Evolutionary conservation across 345 rosid genomes (phyloP).

Genomic region (Lenwebbia sp.): DNA sequence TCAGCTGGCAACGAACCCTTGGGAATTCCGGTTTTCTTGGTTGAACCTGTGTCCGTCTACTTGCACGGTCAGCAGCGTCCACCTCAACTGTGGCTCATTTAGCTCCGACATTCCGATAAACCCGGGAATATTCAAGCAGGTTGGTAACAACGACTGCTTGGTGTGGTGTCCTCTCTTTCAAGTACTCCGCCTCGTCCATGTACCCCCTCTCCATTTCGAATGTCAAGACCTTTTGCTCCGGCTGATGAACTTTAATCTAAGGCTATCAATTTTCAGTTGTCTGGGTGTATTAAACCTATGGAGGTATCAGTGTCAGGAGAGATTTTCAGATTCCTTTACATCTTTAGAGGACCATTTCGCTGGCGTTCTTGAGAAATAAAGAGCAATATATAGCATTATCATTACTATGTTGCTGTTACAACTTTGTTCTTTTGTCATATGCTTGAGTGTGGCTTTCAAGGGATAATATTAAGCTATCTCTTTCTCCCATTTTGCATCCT

Average conservation of each 20-base stretch:
- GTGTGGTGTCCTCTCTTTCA: neutral
- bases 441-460: neutral
- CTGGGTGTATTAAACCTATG: neutral
- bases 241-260: neutral
- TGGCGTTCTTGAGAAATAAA: neutral
- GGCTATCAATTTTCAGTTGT: neutral
- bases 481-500: neutral
- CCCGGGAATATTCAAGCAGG: neutral
- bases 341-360: neutral
- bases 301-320: neutral
- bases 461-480: neutral
- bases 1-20: neutral
- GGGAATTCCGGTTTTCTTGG: neutral
- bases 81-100: neutral
- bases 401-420: neutral
- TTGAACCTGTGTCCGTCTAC: neutral
- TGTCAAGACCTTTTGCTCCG: neutral
- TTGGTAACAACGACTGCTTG: neutral
- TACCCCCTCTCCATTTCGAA: neutral
- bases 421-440: neutral
- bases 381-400: neutral
- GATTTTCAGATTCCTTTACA: neutral
- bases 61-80: neutral
- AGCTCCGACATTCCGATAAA: neutral
- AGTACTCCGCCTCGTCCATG: neutral